phyloP scores from a whole-genome alignment of 2,329 filamentous ascomycete species.

The Fusarium heterosporum region DNA sequence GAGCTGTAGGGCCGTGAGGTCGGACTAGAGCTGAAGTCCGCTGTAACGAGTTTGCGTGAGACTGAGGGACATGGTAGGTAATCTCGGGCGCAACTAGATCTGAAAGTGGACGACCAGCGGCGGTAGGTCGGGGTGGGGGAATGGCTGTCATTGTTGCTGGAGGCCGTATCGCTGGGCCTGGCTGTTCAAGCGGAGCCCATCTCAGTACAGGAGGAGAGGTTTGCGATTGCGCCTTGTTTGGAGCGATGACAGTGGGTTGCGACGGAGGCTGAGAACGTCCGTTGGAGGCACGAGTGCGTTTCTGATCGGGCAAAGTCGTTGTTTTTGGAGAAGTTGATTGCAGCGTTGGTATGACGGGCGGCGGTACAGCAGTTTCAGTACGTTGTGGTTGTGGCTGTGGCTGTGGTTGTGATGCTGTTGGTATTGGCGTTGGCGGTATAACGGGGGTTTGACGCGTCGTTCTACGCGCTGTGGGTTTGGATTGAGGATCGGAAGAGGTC shows the following conservation, averaged over 20 bases:
- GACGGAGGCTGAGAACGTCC: constrained; percentile 18
- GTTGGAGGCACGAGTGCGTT: constrained; percentile 36
- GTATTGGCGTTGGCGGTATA: constrained; percentile 46
- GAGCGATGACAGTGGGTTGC: constrained; percentile 9
- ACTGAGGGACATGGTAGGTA: constrained; percentile 55
- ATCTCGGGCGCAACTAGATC: constrained; percentile 57
- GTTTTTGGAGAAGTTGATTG: constrained; percentile 9
- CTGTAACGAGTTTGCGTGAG: constrained; percentile 42
- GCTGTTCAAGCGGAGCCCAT: constrained; percentile 45
- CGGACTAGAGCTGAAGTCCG: constrained; percentile 49
- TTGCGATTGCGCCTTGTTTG: constrained; percentile 15
- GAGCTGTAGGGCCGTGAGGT: constrained; percentile 51
- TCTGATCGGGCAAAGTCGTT: constrained; percentile 33
- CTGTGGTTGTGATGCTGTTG: constrained; percentile 18
- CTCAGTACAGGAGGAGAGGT: constrained; percentile 36
- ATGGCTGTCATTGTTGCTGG: constrained; percentile 42
- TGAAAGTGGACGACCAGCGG: constrained; percentile 46
- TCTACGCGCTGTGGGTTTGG: constrained; percentile 50
- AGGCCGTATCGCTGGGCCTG: constrained; percentile 32
- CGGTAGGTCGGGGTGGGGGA: constrained; percentile 22
- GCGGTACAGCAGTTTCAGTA: constrained; percentile 35
- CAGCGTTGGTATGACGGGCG: constrained; percentile 32
- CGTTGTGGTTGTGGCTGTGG: constrained; percentile 11
- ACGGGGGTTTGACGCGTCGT: constrained; percentile 56
- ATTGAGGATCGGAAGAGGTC: constrained; percentile 22